Evolutionary conservation across 1,284 basidiomycete genomes (phyloP).

Genomic region (Cutaneotrichosporon spelunceum): DNA sequence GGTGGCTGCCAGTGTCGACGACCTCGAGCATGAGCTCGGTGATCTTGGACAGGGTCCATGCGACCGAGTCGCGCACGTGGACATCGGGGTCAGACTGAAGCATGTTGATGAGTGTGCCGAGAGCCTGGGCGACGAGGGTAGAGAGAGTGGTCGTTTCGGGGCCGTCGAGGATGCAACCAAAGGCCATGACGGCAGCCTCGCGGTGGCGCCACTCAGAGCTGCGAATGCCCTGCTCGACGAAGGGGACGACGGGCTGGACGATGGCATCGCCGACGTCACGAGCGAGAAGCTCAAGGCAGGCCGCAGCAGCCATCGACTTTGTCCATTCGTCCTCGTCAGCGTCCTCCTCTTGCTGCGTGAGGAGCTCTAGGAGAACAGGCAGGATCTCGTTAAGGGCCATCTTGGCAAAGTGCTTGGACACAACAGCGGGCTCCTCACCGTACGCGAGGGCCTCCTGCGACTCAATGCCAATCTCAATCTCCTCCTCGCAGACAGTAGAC

Average conservation of each 20-base stretch:
- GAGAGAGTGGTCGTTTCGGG: constrained; percentile 74
- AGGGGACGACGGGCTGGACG: constrained; percentile 90
- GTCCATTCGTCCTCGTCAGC: constrained; percentile 99
- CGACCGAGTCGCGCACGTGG: constrained; percentile 94
- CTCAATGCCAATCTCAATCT: constrained; percentile 89
- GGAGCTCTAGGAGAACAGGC: constrained; percentile 82
- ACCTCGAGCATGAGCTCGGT: constrained; percentile 83
- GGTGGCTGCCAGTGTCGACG: constrained; percentile 85
- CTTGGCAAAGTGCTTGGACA: constrained; percentile 89
- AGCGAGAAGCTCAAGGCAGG: constrained; percentile 83
- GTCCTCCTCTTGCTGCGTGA: constrained; percentile 93
- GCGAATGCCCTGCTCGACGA: constrained; percentile 96
- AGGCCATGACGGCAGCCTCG: constrained; percentile 97
- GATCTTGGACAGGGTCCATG: constrained; percentile 96
- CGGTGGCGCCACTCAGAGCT: constrained; percentile 82
- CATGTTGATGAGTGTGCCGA: constrained; percentile 93
- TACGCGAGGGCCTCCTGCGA: constrained; percentile 90
- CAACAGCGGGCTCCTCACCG: constrained; percentile 81
- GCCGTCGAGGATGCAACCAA: constrained; percentile 95
- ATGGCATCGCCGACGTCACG: constrained; percentile 87
- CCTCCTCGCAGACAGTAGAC: constrained; percentile 98
- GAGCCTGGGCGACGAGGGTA: constrained; percentile 88
- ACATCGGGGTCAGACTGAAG: constrained; percentile 74
- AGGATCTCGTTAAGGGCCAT: constrained; percentile 91
- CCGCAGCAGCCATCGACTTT: constrained; percentile 95